Conservation (phyloP, 306 rosid genomes). For the Casuarina equisetifolia region DNA sequence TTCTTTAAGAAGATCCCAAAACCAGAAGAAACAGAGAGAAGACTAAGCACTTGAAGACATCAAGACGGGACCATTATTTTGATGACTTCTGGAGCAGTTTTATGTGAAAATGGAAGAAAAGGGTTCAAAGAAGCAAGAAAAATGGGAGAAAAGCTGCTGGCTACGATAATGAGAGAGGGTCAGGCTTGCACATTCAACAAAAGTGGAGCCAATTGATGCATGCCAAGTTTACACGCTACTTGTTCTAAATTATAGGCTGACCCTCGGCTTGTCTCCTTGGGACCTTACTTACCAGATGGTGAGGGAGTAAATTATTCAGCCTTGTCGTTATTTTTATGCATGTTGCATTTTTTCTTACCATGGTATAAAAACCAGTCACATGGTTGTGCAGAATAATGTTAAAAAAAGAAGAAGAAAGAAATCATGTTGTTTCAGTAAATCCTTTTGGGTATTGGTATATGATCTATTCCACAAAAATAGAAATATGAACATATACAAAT, state of each 20-base stretch:
- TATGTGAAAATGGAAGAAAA: constrained; percentile 5
- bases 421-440: no score
- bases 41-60: not conserved
- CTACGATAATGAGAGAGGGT: constrained; percentile 4
- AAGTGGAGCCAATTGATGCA: constrained; percentile 28
- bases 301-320: no score
- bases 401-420: no score
- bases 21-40: not conserved
- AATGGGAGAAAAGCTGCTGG: not conserved
- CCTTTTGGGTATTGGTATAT: no score
- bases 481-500: no score
- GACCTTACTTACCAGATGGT: not conserved
- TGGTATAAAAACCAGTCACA: no score
- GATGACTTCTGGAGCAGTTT: not conserved
- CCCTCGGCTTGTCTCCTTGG: constrained; percentile 42
- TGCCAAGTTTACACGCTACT: constrained; percentile 28
- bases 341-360: no score
- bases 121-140: not conserved
- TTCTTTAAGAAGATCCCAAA: not conserved
- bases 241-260: constrained; percentile 34
- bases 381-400: no score
- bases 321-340: no score
- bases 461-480: no score
- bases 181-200: constrained; percentile 2
- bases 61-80: not conserved